Conservation (phyloP, 1,139 yeast genomes). For the Lodderomyces metapsilosis region DNA sequence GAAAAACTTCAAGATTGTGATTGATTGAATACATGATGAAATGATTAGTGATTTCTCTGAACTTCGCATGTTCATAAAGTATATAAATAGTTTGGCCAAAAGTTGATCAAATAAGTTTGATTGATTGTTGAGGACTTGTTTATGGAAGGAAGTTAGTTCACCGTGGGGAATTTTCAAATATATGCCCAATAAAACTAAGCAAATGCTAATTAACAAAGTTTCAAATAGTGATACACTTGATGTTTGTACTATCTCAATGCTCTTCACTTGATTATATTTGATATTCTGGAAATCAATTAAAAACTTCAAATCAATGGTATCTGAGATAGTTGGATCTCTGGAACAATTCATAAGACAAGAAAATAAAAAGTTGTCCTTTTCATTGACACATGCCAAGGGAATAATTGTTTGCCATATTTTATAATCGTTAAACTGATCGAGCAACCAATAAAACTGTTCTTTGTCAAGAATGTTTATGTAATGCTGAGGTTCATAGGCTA, state of each 20-base stretch:
- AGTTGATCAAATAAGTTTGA: slow-evolving; percentile 30
- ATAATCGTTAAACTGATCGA: slow-evolving; percentile 41
- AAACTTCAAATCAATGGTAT: neutral
- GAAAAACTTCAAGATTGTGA: slow-evolving; percentile 31
- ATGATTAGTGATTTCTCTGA: slow-evolving; percentile 22
- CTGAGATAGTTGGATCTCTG: slow-evolving; percentile 2
- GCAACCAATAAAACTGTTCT: slow-evolving; percentile 39
- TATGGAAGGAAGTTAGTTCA: slow-evolving; percentile 15
- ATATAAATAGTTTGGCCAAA: slow-evolving; percentile 19
- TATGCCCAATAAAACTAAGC: slow-evolving; percentile 25
- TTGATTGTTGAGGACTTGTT: slow-evolving; percentile 30
- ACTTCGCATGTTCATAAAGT: slow-evolving; percentile 13
- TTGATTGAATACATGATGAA: slow-evolving; percentile 28
- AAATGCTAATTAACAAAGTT: slow-evolving; percentile 30
- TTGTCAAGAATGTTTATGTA: slow-evolving; percentile 28
- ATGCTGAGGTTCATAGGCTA: slow-evolving; percentile 1
- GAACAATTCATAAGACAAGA: slow-evolving; percentile 35
- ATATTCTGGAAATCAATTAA: slow-evolving; percentile 13
- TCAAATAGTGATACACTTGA: slow-evolving; percentile 15
- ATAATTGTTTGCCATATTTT: slow-evolving; percentile 40
- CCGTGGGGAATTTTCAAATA: slow-evolving; percentile 12
- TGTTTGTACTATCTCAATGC: neutral
- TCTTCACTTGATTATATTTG: slow-evolving; percentile 5
- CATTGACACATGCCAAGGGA: slow-evolving; percentile 29
- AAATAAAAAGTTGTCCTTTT: slow-evolving; percentile 22